Conservation (phyloP, 805 yeast genomes). For the Wickerhamiella alocasiicola region DNA sequence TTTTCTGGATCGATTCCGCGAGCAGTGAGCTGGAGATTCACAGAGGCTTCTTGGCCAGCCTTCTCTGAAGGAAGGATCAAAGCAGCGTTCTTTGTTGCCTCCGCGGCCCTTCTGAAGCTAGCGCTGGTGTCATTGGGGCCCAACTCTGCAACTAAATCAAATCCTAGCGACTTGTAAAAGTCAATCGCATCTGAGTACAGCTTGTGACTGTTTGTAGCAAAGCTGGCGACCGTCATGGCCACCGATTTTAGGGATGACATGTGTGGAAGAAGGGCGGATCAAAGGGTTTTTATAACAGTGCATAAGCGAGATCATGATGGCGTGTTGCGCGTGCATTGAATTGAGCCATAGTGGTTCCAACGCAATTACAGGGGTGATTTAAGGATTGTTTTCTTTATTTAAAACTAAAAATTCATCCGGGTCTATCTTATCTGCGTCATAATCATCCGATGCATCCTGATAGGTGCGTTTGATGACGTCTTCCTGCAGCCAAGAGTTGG, state of each 20-base stretch:
- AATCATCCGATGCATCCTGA: no score
- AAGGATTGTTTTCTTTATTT: no score
- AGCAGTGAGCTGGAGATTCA: constrained; percentile 25
- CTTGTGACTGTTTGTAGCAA: constrained; percentile 37
- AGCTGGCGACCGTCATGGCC: constrained; percentile 23
- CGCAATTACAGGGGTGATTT: no score
- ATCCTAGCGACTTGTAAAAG: constrained; percentile 46
- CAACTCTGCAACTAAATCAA: constrained; percentile 29
- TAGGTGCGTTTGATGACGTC: no score
- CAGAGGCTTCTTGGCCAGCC: constrained; percentile 21
- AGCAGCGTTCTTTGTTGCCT: constrained; percentile 24
- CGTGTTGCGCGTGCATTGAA: no score
- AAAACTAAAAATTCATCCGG: no score
- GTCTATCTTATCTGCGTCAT: no score
- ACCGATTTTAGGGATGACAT: constrained; percentile 20
- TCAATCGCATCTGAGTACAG: constrained; percentile 36
- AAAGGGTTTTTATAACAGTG: background rate
- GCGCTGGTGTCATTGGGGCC: constrained; percentile 18
- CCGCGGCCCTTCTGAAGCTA: constrained; percentile 18
- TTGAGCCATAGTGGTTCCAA: no score
- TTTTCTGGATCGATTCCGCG: constrained; percentile 19
- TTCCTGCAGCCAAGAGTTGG: no score
- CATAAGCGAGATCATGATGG: constrained; percentile 10
- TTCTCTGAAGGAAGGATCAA: constrained; percentile 21
- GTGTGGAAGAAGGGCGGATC: background rate